Conservation (phyloP, 345 rosid genomes). For the Dimocarpus longan region DNA sequence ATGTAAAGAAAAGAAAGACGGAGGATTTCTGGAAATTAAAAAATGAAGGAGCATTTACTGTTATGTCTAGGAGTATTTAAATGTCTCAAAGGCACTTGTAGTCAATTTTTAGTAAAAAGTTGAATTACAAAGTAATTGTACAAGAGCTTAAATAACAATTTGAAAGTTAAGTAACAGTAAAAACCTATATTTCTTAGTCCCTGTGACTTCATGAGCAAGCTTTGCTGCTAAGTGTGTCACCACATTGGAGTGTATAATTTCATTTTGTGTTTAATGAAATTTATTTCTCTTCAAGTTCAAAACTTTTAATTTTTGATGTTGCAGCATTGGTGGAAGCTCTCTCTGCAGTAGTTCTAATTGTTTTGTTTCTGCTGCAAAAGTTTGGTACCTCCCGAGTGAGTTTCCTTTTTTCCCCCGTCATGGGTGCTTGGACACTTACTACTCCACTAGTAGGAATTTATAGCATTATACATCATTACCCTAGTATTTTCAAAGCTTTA, state of each 20-base stretch:
- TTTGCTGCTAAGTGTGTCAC: background rate
- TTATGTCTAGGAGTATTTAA: background rate
- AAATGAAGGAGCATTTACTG: background rate
- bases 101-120: background rate
- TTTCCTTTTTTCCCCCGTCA: constrained; percentile 84
- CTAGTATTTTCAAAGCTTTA: constrained; percentile 73
- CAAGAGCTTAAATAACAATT: background rate
- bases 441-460: constrained; percentile 79
- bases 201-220: background rate
- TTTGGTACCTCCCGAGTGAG: constrained; percentile 86
- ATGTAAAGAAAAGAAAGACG: background rate
- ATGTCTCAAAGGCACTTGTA: background rate
- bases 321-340: constrained; percentile 78
- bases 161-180: background rate
- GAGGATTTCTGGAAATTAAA: background rate
- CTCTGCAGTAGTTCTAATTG: constrained; percentile 65
- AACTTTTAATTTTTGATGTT: constrained; percentile 22
- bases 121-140: background rate
- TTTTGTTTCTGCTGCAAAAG: constrained; percentile 76
- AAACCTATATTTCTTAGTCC: background rate
- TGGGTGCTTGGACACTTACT: constrained; percentile 78
- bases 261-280: background rate
- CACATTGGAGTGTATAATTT: background rate
- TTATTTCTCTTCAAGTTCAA: constrained; percentile 6
- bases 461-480: constrained; percentile 71